phyloP scores from a whole-genome alignment of 495 filamentous ascomycete genomes.

The Eremomyces bilateralis region DNA sequence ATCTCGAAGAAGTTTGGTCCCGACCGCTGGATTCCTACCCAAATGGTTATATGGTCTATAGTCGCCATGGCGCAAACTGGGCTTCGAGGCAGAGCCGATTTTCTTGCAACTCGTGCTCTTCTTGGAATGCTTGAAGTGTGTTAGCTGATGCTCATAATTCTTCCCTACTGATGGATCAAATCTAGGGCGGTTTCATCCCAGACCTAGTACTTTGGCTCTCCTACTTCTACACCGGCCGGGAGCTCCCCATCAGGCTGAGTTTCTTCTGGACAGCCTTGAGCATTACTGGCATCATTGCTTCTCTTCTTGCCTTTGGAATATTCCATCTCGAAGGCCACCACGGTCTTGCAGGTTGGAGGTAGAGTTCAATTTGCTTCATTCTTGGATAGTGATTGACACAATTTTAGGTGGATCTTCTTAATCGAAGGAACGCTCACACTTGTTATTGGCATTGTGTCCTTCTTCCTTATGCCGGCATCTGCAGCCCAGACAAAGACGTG shows the following conservation, averaged over 20 bases:
- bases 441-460: constrained; percentile 28
- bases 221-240: constrained; percentile 29
- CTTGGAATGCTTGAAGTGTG: constrained; percentile 28
- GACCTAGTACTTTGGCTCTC: constrained; percentile 30
- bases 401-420: constrained; percentile 3
- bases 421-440: constrained; percentile 29
- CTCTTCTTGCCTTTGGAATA: constrained; percentile 28
- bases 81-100: constrained; percentile 17
- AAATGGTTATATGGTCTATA: constrained; percentile 25
- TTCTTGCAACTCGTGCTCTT: constrained; percentile 23
- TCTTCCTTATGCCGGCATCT: constrained; percentile 30
- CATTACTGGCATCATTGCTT: constrained; percentile 25
- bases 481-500: constrained; percentile 29
- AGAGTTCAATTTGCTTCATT: constrained; percentile 13
- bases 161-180: not conserved
- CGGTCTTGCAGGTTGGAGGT: constrained; percentile 27
- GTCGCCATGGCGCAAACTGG: constrained; percentile 22
- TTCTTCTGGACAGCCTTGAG: constrained; percentile 29
- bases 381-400: not conserved
- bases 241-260: constrained; percentile 27
- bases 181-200: constrained; percentile 5
- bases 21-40: constrained; percentile 25
- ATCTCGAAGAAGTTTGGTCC: constrained; percentile 27
- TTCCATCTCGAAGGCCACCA: constrained; percentile 28
- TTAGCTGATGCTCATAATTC: constrained; percentile 21